Base-by-base conservation (phyloP, 495 filamentous ascomycete genomes). In the Peziza echinospora region DNA sequence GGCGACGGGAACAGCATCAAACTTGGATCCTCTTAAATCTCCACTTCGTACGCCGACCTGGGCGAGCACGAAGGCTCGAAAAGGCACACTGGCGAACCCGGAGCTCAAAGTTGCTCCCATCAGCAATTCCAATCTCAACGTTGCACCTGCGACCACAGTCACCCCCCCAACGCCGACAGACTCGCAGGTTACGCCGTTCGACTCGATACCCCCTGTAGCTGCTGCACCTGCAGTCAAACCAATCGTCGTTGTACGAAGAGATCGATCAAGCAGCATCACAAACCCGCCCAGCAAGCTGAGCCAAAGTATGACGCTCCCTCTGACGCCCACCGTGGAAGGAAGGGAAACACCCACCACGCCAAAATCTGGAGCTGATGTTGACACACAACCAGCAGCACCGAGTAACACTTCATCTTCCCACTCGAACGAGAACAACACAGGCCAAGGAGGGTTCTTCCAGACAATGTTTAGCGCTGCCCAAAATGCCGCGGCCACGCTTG, bases 391-490 rank as follows among this genome's bases (percentile, higher is more conserved):
- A 37, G 19, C 6, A n/a, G 26, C n/a, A 34, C 7, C 62, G 45
- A 54, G 56, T 0, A 53, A 61, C 6, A 60, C 60, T 9, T 52
- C 55, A 39, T 68, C 67, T 7, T 65, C 66, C 7, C 63, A 54
- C 45, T 30, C 47, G 9, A 58, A 58, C 19, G 49, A 58, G 3
- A 50, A 54, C 11, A 43, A 22, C 4, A 11, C n/a, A 43, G 2
- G 16, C n/a, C 1, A 22, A 13, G 53, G 65, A 40, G 83, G 85
- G 0, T 97, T 97, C 62, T 97, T 97, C 61, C 87, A 83, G 5
- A 82, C 78, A 13, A 79, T 96, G 57, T 82, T 97, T 54, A 84
- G 84, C 24, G 87, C 77, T 24, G 86, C 87, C 13, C 89, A 96
- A 57, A 96, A 82, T 63, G 87, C 91, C 30, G 87, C 89, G n/a